Conservation (phyloP, 2,329 filamentous ascomycete species). For the Calonectria honghensis region DNA sequence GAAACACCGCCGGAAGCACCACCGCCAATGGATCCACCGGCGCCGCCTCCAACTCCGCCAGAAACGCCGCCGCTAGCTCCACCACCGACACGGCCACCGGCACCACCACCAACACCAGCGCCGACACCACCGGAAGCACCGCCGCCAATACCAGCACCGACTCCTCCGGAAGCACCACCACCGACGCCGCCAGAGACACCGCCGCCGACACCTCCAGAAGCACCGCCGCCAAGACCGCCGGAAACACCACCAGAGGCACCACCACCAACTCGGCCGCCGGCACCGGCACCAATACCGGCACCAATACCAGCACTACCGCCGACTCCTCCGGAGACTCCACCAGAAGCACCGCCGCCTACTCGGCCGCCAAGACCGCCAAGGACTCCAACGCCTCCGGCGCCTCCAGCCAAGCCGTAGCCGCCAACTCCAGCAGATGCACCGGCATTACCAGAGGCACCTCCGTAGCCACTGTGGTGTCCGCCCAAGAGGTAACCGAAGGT, state of each 20-base stretch:
- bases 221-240: neutral
- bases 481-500: slow-evolving; percentile 4
- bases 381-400: neutral
- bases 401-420: neutral
- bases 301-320: neutral
- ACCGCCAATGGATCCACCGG: too few species aligned
- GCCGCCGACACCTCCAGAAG: neutral
- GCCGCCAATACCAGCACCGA: neutral
- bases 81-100: neutral
- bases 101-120: neutral
- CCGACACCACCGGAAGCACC: neutral
- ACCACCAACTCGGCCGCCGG: neutral
- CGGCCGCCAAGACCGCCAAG: neutral
- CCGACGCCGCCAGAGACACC: too few species aligned
- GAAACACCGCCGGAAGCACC: neutral
- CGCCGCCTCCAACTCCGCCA: too few species aligned
- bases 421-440: neutral
- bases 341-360: neutral
- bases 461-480: neutral
- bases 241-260: neutral
- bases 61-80: neutral
- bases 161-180: neutral
- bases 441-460: neutral
- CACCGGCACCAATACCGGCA: too few species aligned
- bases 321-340: neutral